These are phyloP conservation scores for Austroboletus eburneus DNA, from an alignment of 768 basidiomycete species.

Conservation along the genomic window DNA sequence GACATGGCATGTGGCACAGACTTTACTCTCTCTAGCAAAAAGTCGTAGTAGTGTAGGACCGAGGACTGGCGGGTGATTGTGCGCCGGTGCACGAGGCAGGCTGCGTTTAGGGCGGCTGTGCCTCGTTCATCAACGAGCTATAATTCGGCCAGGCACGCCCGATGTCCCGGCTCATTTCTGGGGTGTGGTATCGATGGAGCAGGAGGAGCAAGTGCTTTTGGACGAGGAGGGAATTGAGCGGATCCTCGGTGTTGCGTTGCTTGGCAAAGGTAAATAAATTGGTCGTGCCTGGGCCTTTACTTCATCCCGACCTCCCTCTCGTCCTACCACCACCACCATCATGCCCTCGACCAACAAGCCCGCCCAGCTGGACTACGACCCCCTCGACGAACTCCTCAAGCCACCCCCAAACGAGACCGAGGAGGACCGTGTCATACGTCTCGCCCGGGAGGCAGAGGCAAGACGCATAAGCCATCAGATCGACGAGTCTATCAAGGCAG, in stretches of 20 bases:
- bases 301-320: conserved; percentile 4
- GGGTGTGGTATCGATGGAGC: conserved; percentile 12
- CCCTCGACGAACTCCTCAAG: conserved; percentile 58
- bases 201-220: too few relatives aligned
- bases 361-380: conserved; percentile 36
- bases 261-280: conserved; percentile 16
- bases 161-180: background rate
- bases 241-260: background rate
- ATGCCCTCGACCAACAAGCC: conserved; percentile 15
- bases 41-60: too few relatives aligned
- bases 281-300: conserved; percentile 18
- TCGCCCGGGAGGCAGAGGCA: conserved; percentile 64
- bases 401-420: conserved; percentile 68
- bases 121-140: too few relatives aligned
- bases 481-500: conserved; percentile 68
- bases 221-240: too few relatives aligned
- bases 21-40: too few relatives aligned
- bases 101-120: too few relatives aligned
- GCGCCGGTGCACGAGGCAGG: conserved; percentile 2
- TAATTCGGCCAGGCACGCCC: conserved; percentile 9
- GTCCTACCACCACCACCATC: conserved; percentile 3
- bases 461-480: conserved; percentile 61
- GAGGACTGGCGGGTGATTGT: conserved; percentile 4
- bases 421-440: conserved; percentile 49
- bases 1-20: too few relatives aligned